These are phyloP conservation scores for Aspergillus panamensis DNA, from an alignment of 495 filamentous ascomycete species.

Conservation along the genomic window DNA sequence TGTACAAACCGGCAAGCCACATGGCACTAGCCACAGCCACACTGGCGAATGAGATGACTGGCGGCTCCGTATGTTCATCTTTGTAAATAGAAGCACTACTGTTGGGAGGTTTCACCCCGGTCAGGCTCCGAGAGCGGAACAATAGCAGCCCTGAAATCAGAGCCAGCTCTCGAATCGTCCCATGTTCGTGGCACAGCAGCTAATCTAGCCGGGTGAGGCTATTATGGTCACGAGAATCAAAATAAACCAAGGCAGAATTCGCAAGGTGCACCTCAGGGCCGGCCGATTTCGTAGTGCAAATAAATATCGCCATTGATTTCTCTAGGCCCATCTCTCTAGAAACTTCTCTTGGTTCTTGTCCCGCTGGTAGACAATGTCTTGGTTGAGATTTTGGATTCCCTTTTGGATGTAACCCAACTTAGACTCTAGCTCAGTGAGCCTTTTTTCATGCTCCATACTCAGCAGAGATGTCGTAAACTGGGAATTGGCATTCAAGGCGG, in stretches of 20 bases:
- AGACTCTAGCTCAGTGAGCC: slow-evolving; percentile 30
- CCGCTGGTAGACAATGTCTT: slow-evolving; percentile 36
- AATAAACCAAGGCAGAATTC: background rate
- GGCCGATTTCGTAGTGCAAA: background rate
- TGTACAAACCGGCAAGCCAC: background rate
- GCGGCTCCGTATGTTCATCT: background rate
- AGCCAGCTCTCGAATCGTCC: background rate
- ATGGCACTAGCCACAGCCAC: background rate
- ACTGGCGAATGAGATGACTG: no score
- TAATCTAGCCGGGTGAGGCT: background rate
- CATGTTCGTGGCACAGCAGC: background rate
- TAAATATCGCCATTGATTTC: background rate
- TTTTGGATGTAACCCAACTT: slow-evolving; percentile 32
- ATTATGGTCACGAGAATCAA: background rate
- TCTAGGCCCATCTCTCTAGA: slow-evolving; percentile 31
- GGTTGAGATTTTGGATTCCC: slow-evolving; percentile 33
- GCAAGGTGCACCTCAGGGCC: background rate
- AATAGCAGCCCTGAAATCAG: no score
- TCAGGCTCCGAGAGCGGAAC: background rate
- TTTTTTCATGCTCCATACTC: slow-evolving; percentile 24
- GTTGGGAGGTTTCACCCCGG: background rate
- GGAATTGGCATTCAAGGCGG: slow-evolving; percentile 33
- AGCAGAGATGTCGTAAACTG: slow-evolving; percentile 31
- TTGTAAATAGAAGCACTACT: background rate
- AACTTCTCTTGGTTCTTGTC: slow-evolving; percentile 33